Evolutionary conservation across 208 protist species (phyloP), one percentile per base, ranked within the genome.

Genomic region (Leishmania martiniquensis): DNA sequence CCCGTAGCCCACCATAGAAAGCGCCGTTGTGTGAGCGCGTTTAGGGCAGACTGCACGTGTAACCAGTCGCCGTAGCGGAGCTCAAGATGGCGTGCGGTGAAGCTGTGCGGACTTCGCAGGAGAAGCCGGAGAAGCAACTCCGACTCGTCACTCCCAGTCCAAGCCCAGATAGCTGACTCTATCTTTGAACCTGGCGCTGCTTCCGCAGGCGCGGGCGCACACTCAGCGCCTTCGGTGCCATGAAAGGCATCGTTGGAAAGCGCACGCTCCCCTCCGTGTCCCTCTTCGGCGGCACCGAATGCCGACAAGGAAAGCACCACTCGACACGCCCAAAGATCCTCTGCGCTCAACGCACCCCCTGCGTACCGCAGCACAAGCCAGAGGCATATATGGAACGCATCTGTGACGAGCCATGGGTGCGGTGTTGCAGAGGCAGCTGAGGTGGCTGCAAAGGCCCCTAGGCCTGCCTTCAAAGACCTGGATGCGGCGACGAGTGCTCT

Each of bases 91-190:
- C 57, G 68, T 51, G 83, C 72, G 7, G 86, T 87, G 54, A 92
- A 87, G 72, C 79, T 82, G 47, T 59, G 72, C 29, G 87, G 70
- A 25, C 77, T 85, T 57, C 85, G 83, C 55, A 91, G 42, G 15
- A 87, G 76, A 45, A 97, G 85, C 7, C 86, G 85, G 25, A 97
- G 59, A 2, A 97, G 72, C 42, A 95, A 72, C 83, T 95, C 93
- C 54, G 85, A 71, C 55, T 83, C 86, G 42, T 90, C 89, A 0
- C 68, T 74, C 6, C 81, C 77, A 7, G 65, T 72, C 82, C 68
- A 77, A 47, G 34, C 76, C 63, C 59, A 77, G 44, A 29, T 34
- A 29, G 5, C 47, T 17, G 32, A 57, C 7, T 57, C 45, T 9
- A 29, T 69, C 10, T 6, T 32, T 15, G 42, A 3, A 42, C 22